Percentiles rank a stretch among this genome's conserved stretches.
Evolutionary conservation across 2,329 filamentous ascomycete species (phyloP).

Genomic region (Dactylellina leptospora): DNA sequence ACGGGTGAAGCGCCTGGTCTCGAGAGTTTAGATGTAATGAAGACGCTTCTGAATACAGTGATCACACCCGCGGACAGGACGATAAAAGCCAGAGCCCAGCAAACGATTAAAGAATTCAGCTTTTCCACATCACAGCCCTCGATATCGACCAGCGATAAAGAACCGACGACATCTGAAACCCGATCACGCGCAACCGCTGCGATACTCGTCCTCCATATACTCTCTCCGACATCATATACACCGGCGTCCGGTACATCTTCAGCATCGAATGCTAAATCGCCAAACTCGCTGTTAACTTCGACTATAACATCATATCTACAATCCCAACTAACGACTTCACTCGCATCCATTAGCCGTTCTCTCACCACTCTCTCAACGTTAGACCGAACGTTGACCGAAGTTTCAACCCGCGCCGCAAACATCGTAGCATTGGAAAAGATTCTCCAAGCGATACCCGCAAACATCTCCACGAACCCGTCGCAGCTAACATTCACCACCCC

Average conservation of each 20-base stretch:
- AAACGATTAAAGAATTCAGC: constrained; percentile 47
- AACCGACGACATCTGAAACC: constrained; percentile 45
- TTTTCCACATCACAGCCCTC: no score
- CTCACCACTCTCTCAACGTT: constrained; percentile 81
- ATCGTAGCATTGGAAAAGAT: constrained; percentile 71
- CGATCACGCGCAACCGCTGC: constrained; percentile 38
- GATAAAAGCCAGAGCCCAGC: constrained; percentile 46
- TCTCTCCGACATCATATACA: constrained; percentile 46
- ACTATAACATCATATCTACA: constrained; percentile 84
- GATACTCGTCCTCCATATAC: constrained; percentile 49
- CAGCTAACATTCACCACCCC: constrained; percentile 39
- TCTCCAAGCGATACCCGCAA: constrained; percentile 40
- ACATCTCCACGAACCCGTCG: constrained; percentile 42
- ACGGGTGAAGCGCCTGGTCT: constrained; percentile 77
- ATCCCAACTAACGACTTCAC: constrained; percentile 78
- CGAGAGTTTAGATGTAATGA: constrained; percentile 76
- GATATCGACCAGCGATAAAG: constrained; percentile 5
- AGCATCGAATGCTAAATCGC: constrained; percentile 68
- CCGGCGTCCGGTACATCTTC: constrained; percentile 54
- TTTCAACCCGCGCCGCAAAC: constrained; percentile 86
- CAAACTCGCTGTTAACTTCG: constrained; percentile 72
- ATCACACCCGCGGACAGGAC: constrained; percentile 65
- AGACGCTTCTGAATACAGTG: constrained; percentile 74
- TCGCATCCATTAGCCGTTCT: constrained; percentile 76
- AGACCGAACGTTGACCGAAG: constrained; percentile 81